These are phyloP conservation scores for Erysimum cheiri DNA, from an alignment of 441 rosid species.

Conservation along the genomic window DNA sequence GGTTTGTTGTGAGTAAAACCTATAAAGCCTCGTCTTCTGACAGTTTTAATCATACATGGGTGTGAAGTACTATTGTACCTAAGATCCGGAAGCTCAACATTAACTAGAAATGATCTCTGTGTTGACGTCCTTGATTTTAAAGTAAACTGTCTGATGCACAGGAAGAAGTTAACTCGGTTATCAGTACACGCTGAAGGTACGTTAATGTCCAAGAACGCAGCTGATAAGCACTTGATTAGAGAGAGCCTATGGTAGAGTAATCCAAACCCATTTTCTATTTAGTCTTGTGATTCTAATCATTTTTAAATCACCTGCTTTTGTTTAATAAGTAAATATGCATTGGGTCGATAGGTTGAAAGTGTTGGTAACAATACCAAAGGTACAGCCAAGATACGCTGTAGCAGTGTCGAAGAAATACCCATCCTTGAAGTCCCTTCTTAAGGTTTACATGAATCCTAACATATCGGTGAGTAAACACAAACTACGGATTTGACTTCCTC, in stretches of 20 bases:
- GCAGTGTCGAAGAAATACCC: constrained; percentile 92
- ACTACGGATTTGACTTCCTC: neutral
- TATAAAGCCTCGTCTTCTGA: neutral
- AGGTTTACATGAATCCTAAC: constrained; percentile 78
- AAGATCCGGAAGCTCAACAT: neutral
- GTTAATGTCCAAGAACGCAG: constrained; percentile 59
- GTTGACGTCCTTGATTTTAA: neutral
- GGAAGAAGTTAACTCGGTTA: constrained; percentile 73
- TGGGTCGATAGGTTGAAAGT: constrained; percentile 72
- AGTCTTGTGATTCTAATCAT: constrained; percentile 38
- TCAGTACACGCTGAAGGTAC: constrained; percentile 80
- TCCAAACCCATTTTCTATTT: constrained; percentile 21
- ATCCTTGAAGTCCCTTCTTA: constrained; percentile 89
- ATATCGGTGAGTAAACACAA: constrained; percentile 61
- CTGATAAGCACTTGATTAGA: constrained; percentile 66
- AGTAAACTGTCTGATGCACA: constrained; percentile 45
- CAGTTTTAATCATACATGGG: no score
- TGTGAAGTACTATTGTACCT: neutral
- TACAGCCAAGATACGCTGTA: constrained; percentile 86
- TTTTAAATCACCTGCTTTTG: neutral
- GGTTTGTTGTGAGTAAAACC: neutral
- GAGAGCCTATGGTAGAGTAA: constrained; percentile 66
- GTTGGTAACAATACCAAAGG: constrained; percentile 89
- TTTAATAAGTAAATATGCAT: neutral
- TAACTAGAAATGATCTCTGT: neutral